Evolutionary conservation across 202 grass and related monocot genomes (phyloP), one percentile per base, ranked within the genome.

Genomic region (Setaria viridis): DNA sequence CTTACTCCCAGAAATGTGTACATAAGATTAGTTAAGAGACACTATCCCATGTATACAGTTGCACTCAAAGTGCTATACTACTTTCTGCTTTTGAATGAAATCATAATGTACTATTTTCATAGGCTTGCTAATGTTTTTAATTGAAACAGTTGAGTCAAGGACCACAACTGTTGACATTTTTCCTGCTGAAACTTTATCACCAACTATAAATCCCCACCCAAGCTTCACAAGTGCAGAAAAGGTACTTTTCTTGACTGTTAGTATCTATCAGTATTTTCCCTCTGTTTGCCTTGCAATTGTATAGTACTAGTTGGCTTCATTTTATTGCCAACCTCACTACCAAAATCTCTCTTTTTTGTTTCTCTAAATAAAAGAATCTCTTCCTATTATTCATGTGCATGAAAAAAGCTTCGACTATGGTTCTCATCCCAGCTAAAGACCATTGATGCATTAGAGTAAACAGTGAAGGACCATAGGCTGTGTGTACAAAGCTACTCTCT

Each of bases 221-320:
- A 85, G 67, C 83, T 93, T 25, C 25, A 25, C 25, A 25, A 25
- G 25, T 89, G 57, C 85, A 57, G 89, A 92, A 81, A 98, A 89
- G 93, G 93, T 99, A 74, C 54, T 74, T 76, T 84, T 33, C 21
- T 55, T 20, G 17, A 86, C 55, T 42, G 3, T 13, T 57, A 57
- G 17, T 14, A 9, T 57, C 37, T 70, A 73, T n/a, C 11, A n/a
- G 58, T 50, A 37, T 51, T 54, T 68, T n/a, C 34, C 33, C 30
- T 16, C 39, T 55, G 32, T 82, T 72, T 77, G 5, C 13, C 8
- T 82, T 76, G 50, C 60, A 49, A 25, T 77, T 47, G 69, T 34
- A 59, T 57, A 47, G 11, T 85, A 56, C 17, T 78, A 56, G 68
- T 48, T 62, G 11, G 30, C 32, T 80, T 70, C 37, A 21, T 77